Conservation (phyloP, 768 basidiomycete species). For the Butyriboletus loyo region DNA sequence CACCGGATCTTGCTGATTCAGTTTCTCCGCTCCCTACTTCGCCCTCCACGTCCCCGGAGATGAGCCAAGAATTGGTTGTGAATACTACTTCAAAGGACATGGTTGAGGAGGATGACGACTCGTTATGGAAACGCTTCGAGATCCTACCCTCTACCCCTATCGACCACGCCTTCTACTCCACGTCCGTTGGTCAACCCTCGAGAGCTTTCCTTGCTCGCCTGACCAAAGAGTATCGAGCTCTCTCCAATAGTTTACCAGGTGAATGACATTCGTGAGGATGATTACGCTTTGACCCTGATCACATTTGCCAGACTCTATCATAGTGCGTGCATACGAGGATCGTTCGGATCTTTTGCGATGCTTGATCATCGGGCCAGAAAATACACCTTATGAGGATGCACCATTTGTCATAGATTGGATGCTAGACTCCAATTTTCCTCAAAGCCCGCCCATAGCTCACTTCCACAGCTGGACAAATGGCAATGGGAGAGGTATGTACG, state of each 20-base stretch:
- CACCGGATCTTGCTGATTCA: conserved; percentile 21
- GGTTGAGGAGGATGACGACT: conserved; percentile 35
- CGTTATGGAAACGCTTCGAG: conserved; percentile 78
- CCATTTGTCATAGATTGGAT: conserved; percentile 96
- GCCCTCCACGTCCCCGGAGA: conserved; percentile 32
- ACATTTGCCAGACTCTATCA: conserved; percentile 62
- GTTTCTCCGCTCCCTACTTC: conserved; percentile 26
- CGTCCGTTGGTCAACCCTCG: conserved; percentile 59
- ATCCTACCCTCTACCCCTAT: conserved; percentile 68
- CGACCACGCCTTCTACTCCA: conserved; percentile 80
- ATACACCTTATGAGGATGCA: conserved; percentile 93
- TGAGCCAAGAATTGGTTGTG: conserved; percentile 29
- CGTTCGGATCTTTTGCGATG: conserved; percentile 82
- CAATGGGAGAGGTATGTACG: conserved; percentile 60
- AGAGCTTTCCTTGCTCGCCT: conserved; percentile 76
- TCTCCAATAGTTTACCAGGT: conserved; percentile 84
- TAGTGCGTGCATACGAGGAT: conserved; percentile 90
- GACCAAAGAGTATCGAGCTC: conserved; percentile 76
- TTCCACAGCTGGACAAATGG: conserved; percentile 95
- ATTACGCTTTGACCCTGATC: conserved; percentile 5
- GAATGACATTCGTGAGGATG: conserved; percentile 16
- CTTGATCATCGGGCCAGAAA: conserved; percentile 89
- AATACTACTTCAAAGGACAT: conserved; percentile 28
- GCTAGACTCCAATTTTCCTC: conserved; percentile 80
- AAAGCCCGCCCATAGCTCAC: conserved; percentile 80